phyloP scores from a whole-genome alignment of 495 filamentous ascomycete genomes.

The Barbatosphaeria neglecta region DNA sequence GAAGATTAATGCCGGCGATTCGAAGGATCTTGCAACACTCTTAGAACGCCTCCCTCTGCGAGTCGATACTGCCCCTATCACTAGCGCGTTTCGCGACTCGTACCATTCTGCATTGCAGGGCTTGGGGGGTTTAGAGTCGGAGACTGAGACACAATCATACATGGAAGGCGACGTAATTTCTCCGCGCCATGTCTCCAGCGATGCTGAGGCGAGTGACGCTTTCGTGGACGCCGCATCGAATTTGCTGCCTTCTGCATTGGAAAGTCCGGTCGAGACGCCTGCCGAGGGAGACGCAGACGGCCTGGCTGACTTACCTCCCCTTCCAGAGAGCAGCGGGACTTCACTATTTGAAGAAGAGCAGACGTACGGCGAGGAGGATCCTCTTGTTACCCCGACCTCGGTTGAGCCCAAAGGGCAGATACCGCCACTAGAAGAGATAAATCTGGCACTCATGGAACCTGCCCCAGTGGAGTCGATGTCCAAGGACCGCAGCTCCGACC shows the following conservation, averaged over 20 bases:
- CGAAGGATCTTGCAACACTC: neutral
- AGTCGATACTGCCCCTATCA: constrained; percentile 16
- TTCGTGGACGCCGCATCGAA: neutral
- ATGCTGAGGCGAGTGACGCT: neutral
- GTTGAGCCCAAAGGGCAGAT: neutral
- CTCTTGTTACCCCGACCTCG: neutral
- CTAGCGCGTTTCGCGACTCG: constrained; percentile 4
- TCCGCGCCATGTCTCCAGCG: neutral
- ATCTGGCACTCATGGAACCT: constrained; percentile 1
- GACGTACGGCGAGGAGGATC: neutral
- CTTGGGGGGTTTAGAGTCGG: constrained; percentile 15
- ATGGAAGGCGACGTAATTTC: neutral
- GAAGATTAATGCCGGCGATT: neutral
- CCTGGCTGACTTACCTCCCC: neutral
- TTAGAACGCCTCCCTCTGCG: constrained; percentile 5
- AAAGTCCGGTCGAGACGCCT: neutral
- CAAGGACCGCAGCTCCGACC: constrained; percentile 19
- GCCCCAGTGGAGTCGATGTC: constrained; percentile 11
- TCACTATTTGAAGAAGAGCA: neutral
- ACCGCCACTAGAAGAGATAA: neutral
- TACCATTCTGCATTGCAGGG: constrained; percentile 18
- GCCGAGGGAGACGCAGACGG: neutral
- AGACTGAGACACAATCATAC: neutral
- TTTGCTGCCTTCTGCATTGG: neutral
- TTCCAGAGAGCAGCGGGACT: constrained; percentile 4